Evolutionary conservation across 495 filamentous ascomycete genomes (phyloP).

Genomic region (Neurospora africana): DNA sequence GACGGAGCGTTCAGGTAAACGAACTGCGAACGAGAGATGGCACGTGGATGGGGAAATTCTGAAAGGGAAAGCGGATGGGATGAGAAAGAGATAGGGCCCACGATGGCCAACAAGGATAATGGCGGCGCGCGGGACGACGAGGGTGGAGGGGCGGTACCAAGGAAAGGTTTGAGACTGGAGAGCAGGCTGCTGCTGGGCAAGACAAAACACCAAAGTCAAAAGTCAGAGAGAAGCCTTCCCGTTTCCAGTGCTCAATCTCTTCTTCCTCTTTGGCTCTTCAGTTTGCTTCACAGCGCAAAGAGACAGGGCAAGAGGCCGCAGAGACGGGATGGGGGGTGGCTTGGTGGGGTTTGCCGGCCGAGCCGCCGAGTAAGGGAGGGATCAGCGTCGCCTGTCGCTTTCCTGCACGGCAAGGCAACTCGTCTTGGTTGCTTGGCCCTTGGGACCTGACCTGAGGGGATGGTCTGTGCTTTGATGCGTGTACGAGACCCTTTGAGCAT

Average conservation of each 20-base stretch:
- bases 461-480: not conserved
- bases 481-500: not conserved
- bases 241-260: not conserved
- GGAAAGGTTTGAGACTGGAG: not conserved
- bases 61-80: conserved; percentile 1
- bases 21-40: not conserved
- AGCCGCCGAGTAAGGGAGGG: conserved; percentile 16
- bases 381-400: conserved; percentile 14
- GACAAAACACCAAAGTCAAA: not conserved
- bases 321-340: conserved; percentile 1
- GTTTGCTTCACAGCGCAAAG: not conserved
- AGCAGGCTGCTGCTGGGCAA: not conserved
- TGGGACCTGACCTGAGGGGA: not conserved
- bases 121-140: not conserved
- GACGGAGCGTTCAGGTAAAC: not conserved
- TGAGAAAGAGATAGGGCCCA: not conserved
- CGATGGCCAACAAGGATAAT: not conserved
- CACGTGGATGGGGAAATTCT: not conserved
- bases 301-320: not conserved
- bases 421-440: not conserved
- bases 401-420: conserved; percentile 11
- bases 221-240: not conserved
- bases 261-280: not conserved
- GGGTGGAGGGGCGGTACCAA: not conserved
- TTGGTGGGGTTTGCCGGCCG: conserved; percentile 10